Conservation (phyloP, 768 basidiomycete species). For the Cystobasidium tubakii region DNA sequence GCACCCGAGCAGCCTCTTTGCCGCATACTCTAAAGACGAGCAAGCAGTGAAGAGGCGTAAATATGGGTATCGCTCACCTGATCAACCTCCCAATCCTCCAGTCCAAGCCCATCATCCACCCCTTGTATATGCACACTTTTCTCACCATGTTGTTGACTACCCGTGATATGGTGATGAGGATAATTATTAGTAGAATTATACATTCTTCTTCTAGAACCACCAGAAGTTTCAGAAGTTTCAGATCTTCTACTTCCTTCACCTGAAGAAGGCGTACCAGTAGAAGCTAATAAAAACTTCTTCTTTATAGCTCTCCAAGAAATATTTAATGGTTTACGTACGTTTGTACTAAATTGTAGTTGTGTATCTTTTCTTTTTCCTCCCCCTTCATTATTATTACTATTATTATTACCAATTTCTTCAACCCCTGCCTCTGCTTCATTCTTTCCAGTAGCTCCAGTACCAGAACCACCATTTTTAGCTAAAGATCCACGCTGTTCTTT, state of each 20-base stretch:
- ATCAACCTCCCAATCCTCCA: slow-evolving; percentile 8
- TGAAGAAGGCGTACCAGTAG: slow-evolving; percentile 26
- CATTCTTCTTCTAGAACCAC: background rate
- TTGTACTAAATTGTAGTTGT: background rate
- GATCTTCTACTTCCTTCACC: slow-evolving; percentile 17
- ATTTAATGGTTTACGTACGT: background rate
- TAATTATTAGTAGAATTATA: background rate
- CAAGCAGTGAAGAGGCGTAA: too few relatives aligned
- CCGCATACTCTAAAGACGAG: too few relatives aligned
- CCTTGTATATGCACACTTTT: slow-evolving; percentile 10
- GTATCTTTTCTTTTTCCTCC: background rate
- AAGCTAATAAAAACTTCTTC: slow-evolving; percentile 17
- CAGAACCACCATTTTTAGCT: background rate
- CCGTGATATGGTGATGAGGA: background rate
- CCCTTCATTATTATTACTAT: background rate
- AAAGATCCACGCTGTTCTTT: background rate
- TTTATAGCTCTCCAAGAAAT: slow-evolving; percentile 27
- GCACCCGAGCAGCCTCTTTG: too few relatives aligned
- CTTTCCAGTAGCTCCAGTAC: background rate
- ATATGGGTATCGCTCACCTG: background rate
- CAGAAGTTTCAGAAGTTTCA: slow-evolving; percentile 16
- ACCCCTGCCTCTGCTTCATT: background rate
- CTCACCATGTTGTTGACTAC: background rate
- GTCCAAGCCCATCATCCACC: background rate
- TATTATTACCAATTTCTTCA: background rate